A percentile compares a stretch with the other conserved stretches of the same genome.
These are phyloP conservation scores for Leccinum olivaceoglutinosum DNA, from an alignment of 1,284 basidiomycete species.

Conservation along the genomic window DNA sequence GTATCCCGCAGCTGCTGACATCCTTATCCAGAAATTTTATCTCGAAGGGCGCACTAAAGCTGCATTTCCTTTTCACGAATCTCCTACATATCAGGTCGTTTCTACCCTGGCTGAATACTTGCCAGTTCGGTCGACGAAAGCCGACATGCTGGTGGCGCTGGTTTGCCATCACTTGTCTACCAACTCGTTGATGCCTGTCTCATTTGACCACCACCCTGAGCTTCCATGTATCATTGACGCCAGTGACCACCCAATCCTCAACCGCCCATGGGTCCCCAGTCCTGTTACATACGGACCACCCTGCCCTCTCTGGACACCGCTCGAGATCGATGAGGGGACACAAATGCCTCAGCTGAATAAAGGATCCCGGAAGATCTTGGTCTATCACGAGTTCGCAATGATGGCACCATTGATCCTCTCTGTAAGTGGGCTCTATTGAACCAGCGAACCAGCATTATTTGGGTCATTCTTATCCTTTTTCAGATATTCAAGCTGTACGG, in stretches of 20 bases:
- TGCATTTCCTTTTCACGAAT: too few relatives aligned
- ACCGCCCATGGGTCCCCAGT: conserved; percentile 1
- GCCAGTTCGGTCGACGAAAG: conserved; percentile 2
- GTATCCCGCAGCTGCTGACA: too few relatives aligned
- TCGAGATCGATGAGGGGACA: not conserved
- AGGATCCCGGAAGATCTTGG: conserved; percentile 4
- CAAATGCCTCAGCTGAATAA: not conserved
- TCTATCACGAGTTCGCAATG: conserved; percentile 11
- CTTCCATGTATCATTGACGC: not conserved
- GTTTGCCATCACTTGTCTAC: conserved; percentile 8
- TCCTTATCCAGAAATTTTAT: too few relatives aligned
- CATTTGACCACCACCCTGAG: conserved; percentile 4
- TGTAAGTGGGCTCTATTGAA: not conserved
- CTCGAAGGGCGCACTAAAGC: too few relatives aligned
- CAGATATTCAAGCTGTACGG: conserved; percentile 5
- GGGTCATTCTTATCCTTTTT: not conserved
- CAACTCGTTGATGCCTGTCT: not conserved
- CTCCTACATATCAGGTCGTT: too few relatives aligned
- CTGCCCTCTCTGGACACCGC: conserved; percentile 5
- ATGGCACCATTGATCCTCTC: conserved; percentile 11
- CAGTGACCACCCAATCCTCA: not conserved
- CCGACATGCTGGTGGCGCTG: conserved; percentile 6
- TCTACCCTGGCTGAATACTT: not conserved
- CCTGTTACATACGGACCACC: not conserved
- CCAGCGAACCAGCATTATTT: too few relatives aligned